Evolutionary conservation across 1,284 basidiomycete species (phyloP), one percentile per base, ranked within the genome.

Genomic region (Boletellus deceptivus): DNA sequence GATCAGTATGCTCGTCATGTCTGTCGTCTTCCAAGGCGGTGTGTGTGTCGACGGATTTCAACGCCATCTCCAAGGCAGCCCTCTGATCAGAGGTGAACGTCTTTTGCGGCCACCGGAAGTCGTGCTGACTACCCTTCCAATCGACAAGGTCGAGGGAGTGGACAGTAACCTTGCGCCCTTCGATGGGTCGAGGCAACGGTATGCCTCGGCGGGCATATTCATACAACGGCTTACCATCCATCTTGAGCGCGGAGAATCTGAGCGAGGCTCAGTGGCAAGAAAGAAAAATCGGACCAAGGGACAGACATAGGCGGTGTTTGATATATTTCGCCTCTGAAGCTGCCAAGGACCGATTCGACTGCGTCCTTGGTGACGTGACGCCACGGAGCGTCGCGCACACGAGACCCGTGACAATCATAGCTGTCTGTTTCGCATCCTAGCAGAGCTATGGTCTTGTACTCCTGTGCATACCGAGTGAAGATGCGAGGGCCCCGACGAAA

Each of bases 231-330:
- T 84, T 94, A 2, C 97, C 97, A 61, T 99, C 94, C 92, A 99
- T 99, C 70, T 98, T 96, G 38, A 99, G 76, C 0, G 97, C 97
- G 11, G 96, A 99, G 72, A 96, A 99, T 67, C 94, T 98, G 53
- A 33, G 10, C 51, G 31, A 36, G 45, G 55, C 49, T 55, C 24
- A 47, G 51, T 45, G 17, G 52, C 43, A 14, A 54, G 20, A 48
- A 50, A 31, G 20, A 49, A 43, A 36, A 13, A 56, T 53, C 35
- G 49, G 18, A 22, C 25, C 25, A 14, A 29, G 39, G 40, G 17
- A 72, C 89, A 55, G 60, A 95, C 94, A 98, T 89, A 5, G 94
- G 94, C 9, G 94, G 94, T 2, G 84, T 81, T 72, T 99, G 97
- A 58, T 82, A 76, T 57, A 98, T 95, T 54, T 91, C 81, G 24